These are phyloP conservation scores for Hygrocybe coccinea DNA, from an alignment of 768 basidiomycete genomes.

Conservation along the genomic window DNA sequence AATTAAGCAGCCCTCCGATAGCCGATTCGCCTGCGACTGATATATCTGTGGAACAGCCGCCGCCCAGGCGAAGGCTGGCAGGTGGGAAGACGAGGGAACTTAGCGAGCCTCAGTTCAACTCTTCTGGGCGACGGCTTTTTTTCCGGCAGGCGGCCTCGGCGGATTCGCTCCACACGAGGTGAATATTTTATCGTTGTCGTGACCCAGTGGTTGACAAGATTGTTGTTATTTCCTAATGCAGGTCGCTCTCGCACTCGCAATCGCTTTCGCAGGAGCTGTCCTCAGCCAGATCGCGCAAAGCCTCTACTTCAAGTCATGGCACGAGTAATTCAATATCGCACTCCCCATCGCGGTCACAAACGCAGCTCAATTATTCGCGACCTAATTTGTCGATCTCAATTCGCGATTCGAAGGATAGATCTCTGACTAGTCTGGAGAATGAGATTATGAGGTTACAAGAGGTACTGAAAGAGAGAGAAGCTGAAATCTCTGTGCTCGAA, in stretches of 20 bases:
- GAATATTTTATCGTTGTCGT: conserved; percentile 18
- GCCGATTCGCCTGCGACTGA: conserved; percentile 40
- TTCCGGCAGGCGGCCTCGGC: conserved; percentile 83
- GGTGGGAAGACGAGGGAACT: conserved; percentile 47
- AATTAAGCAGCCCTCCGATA: conserved; percentile 51
- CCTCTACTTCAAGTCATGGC: conserved; percentile 71
- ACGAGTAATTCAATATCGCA: conserved; percentile 55
- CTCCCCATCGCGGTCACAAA: conserved; percentile 58
- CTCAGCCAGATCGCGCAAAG: conserved; percentile 80
- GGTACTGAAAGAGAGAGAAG: conserved; percentile 83
- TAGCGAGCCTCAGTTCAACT: conserved; percentile 45
- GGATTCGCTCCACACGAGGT: conserved; percentile 88
- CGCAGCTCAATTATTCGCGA: conserved; percentile 31
- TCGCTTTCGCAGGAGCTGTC: conserved; percentile 97
- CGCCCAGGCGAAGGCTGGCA: conserved; percentile 51
- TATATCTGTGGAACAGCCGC: conserved; percentile 34
- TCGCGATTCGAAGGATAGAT: conserved; percentile 56
- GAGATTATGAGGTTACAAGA: conserved; percentile 96
- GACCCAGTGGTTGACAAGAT: conserved; percentile 13
- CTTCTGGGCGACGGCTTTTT: conserved; percentile 65
- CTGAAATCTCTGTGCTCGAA: conserved; percentile 81
- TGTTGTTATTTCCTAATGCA: conserved; percentile 26
- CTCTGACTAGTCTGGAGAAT: conserved; percentile 80
- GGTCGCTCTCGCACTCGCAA: conserved; percentile 89
- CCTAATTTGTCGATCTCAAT: conserved; percentile 59